Percentiles rank a stretch among this genome's conserved stretches.
phyloP scores from a whole-genome alignment of 2,329 filamentous ascomycete species.

The Helotiales sp. region DNA sequence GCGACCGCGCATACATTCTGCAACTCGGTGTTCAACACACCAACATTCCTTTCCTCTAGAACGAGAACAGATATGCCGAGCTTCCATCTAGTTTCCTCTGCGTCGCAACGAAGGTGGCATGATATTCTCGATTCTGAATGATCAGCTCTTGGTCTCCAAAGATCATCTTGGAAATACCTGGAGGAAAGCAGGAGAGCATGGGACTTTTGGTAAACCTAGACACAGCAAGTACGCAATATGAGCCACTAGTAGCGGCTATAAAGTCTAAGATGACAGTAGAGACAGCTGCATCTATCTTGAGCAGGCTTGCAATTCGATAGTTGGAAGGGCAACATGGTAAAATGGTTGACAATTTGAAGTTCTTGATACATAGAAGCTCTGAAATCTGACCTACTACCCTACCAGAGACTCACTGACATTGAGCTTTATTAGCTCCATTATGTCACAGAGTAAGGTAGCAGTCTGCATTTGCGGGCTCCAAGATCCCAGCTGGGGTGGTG shows the following conservation, averaged over 20 bases:
- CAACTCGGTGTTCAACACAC: slow-evolving; percentile 50
- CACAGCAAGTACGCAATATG: slow-evolving; percentile 33
- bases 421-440: too few species aligned
- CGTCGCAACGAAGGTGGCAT: slow-evolving; percentile 42
- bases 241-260: slow-evolving; percentile 49
- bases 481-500: neutral
- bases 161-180: slow-evolving; percentile 18
- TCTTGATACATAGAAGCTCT: too few species aligned
- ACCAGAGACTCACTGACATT: too few species aligned
- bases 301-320: too few species aligned
- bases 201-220: slow-evolving; percentile 31
- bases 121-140: slow-evolving; percentile 42
- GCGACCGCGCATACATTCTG: slow-evolving; percentile 41
- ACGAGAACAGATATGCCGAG: slow-evolving; percentile 47
- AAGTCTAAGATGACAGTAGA: slow-evolving; percentile 46
- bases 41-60: slow-evolving; percentile 36
- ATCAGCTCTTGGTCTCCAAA: neutral
- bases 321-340: too few species aligned
- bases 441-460: too few species aligned
- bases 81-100: slow-evolving; percentile 46
- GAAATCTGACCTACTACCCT: too few species aligned
- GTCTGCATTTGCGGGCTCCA: neutral
- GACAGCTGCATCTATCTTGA: too few species aligned
- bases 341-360: too few species aligned
- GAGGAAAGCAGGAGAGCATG: neutral